Evolutionary conservation across 148 eudicot species (phyloP).

Genomic region (Nyssa sinensis): DNA sequence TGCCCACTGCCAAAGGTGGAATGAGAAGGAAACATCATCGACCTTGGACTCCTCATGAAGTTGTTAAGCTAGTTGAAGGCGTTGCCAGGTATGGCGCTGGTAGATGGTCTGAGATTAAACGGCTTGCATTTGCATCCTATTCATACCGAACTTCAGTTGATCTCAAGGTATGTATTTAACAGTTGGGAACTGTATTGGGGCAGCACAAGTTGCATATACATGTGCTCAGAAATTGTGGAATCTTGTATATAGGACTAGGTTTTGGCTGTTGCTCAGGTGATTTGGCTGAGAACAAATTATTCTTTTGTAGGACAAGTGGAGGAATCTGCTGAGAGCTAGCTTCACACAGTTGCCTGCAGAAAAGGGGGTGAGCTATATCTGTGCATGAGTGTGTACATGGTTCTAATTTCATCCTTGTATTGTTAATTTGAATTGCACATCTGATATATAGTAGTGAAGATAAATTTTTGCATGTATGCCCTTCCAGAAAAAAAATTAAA

Average conservation of each 20-base stretch:
- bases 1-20: slow-evolving; percentile 63
- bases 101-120: slow-evolving; percentile 98
- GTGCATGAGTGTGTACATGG: neutral
- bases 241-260: neutral
- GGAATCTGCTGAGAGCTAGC: slow-evolving; percentile 95
- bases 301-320: slow-evolving; percentile 89
- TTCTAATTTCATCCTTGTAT: neutral
- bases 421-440: neutral
- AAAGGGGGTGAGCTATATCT: slow-evolving; percentile 61
- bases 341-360: slow-evolving; percentile 52
- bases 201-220: neutral
- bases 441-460: neutral
- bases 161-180: slow-evolving; percentile 59
- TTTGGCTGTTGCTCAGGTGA: neutral
- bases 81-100: slow-evolving; percentile 91
- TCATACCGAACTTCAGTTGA: slow-evolving; percentile 95
- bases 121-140: slow-evolving; percentile 75
- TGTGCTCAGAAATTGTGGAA: neutral
- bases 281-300: slow-evolving; percentile 13
- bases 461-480: neutral
- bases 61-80: slow-evolving; percentile 91
- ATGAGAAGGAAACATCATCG: slow-evolving; percentile 96
- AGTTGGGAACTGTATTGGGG: neutral
- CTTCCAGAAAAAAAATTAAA: neutral
- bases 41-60: slow-evolving; percentile 87